A percentile compares a stretch with the other conserved stretches of the same genome.
Conservation (phyloP, 192 early-diverging fungal genomes). For the Umbelopsis sp. region DNA sequence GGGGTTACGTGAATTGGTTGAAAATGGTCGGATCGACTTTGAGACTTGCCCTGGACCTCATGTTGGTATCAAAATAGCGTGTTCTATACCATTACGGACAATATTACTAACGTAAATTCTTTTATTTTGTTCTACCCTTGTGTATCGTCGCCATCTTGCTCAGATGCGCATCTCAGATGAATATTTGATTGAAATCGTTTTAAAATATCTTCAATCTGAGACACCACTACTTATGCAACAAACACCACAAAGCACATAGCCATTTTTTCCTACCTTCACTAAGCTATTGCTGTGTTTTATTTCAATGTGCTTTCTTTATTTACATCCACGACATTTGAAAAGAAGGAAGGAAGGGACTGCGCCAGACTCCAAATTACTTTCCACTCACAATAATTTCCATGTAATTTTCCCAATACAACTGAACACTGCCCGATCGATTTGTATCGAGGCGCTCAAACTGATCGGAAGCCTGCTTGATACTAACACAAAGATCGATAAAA, state of each 20-base stretch:
- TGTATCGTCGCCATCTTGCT: not conserved
- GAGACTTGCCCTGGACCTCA: constrained; percentile 51
- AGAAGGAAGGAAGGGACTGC: not conserved
- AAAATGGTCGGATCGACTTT: constrained; percentile 47
- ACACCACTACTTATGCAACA: not conserved
- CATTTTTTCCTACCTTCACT: not conserved
- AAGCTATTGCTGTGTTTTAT: no score
- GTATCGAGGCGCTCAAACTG: not conserved
- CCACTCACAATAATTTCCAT: constrained; percentile 8
- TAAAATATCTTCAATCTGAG: not conserved
- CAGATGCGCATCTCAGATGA: not conserved
- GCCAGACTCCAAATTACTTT: not conserved
- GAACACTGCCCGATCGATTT: not conserved
- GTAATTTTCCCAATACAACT: constrained; percentile 12
- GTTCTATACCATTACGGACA: not conserved
- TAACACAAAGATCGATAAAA: not conserved
- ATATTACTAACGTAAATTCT: not conserved
- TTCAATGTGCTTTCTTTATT: not conserved
- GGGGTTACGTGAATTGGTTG: constrained; percentile 59
- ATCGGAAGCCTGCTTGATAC: not conserved
- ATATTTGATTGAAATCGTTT: not conserved
- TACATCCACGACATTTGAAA: not conserved
- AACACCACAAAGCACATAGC: not conserved
- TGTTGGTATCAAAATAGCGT: constrained; percentile 40
- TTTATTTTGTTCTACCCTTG: not conserved